phyloP scores from a whole-genome alignment of 305 asterid species.

The Solanum chacoense region DNA sequence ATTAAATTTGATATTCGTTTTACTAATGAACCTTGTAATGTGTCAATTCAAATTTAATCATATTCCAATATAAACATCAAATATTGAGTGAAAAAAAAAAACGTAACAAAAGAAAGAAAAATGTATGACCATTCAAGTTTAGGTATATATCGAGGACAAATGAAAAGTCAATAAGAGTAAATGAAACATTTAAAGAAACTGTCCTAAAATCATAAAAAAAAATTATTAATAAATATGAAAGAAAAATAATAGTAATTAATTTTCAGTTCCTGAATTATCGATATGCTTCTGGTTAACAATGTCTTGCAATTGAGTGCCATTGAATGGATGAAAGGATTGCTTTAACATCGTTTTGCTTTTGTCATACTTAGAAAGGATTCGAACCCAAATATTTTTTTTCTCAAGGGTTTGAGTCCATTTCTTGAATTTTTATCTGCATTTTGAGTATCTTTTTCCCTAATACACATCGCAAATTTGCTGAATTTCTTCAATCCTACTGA shows the following conservation, averaged over 20 bases:
- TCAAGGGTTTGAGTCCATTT: slow-evolving; percentile 2
- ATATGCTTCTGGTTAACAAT: slow-evolving; percentile 10
- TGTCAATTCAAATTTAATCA: not conserved
- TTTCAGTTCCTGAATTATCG: slow-evolving; percentile 11
- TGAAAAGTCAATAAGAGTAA: not conserved
- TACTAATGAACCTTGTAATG: not conserved
- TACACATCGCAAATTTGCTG: not conserved
- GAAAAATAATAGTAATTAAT: not conserved
- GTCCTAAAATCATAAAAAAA: not conserved
- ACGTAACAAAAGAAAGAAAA: not conserved
- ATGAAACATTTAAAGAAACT: not conserved
- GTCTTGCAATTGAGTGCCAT: slow-evolving; percentile 15
- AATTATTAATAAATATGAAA: not conserved
- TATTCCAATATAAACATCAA: too few species aligned
- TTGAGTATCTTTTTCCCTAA: not conserved
- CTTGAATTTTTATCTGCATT: not conserved
- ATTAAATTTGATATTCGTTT: too few species aligned
- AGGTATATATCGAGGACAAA: not conserved
- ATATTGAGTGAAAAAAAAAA: not conserved
- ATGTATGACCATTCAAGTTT: not conserved
- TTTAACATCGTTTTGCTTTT: slow-evolving; percentile 11
- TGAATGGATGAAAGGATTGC: slow-evolving; percentile 14
- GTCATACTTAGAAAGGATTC: not conserved
- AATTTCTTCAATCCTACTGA: not conserved
- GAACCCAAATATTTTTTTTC: not conserved